These are phyloP conservation scores for Bigelowiella natans DNA, from an alignment of 78 protist species.

Conservation along the genomic window DNA sequence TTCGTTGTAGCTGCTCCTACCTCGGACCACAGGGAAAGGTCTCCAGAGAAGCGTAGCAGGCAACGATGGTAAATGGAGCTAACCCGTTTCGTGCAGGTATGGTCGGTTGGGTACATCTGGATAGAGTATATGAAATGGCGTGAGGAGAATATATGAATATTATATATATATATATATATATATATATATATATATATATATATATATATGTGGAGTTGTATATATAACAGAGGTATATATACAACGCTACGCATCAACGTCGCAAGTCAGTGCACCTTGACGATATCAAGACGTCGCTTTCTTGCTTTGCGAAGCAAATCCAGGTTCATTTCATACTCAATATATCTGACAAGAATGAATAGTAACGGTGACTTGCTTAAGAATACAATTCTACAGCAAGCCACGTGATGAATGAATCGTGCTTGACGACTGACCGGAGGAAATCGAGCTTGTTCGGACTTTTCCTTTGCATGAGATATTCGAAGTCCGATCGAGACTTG, in stretches of 20 bases:
- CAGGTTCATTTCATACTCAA: not conserved
- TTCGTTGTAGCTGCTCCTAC: not conserved
- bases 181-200: not conserved
- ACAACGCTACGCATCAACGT: not conserved
- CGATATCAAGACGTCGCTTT: not conserved
- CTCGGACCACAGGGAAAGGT: not conserved
- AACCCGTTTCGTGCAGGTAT: not conserved
- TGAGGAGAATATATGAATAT: no score
- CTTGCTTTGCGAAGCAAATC: not conserved
- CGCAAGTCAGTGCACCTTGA: not conserved
- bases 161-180: not conserved
- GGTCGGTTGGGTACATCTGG: no score
- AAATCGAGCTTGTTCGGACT: not conserved
- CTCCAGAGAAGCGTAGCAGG: not conserved
- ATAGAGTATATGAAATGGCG: no score
- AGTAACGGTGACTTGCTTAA: not conserved
- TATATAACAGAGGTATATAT: not conserved
- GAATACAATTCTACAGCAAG: no score
- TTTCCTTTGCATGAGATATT: not conserved
- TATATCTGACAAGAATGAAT: not conserved
- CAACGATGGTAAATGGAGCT: not conserved
- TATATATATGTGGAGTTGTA: not conserved
- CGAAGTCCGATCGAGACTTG: not conserved
- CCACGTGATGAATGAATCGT: not conserved
- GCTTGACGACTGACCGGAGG: not conserved